phyloP scores from a whole-genome alignment of 371 early-diverging fungal species.

The Mortierella sp. region DNA sequence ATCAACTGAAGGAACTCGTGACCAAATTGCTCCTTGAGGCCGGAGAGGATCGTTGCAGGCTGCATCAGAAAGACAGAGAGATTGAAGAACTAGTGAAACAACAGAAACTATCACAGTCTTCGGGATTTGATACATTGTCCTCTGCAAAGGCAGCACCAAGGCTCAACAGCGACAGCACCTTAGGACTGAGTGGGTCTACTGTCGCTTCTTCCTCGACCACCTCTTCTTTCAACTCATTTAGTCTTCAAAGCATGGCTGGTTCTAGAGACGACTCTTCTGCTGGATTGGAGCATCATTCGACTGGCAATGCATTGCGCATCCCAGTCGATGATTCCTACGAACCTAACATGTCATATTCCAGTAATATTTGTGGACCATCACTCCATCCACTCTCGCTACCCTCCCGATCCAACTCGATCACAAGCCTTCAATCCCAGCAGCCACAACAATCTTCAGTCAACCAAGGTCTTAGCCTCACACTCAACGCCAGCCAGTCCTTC shows the following conservation, averaged over 20 bases:
- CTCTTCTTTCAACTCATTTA: slow-evolving; percentile 20
- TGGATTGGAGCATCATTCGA: neutral
- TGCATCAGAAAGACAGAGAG: slow-evolving; percentile 41
- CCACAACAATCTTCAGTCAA: slow-evolving; percentile 3
- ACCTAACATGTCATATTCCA: slow-evolving; percentile 14
- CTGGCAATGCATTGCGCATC: slow-evolving; percentile 1
- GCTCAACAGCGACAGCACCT: neutral
- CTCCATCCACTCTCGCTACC: slow-evolving; percentile 19
- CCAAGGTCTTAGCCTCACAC: slow-evolving; percentile 17
- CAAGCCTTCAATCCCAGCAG: slow-evolving; percentile 32
- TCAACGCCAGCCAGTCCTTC: slow-evolving; percentile 24
- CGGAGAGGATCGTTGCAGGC: slow-evolving; percentile 41
- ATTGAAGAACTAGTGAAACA: slow-evolving; percentile 43
- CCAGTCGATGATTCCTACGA: slow-evolving; percentile 20
- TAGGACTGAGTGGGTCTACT: neutral
- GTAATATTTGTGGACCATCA: slow-evolving; percentile 7
- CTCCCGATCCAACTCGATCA: slow-evolving; percentile 41
- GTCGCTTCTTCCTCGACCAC: slow-evolving; percentile 17
- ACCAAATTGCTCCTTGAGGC: slow-evolving; percentile 32
- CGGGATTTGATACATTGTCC: slow-evolving; percentile 16
- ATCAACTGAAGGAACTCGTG: slow-evolving; percentile 42
- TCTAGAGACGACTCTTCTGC: slow-evolving; percentile 10
- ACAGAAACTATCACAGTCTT: slow-evolving; percentile 11
- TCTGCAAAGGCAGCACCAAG: neutral
- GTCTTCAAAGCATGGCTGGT: neutral